phyloP scores from a whole-genome alignment of 2,329 filamentous ascomycete genomes.

The Ciborinia camelliae region DNA sequence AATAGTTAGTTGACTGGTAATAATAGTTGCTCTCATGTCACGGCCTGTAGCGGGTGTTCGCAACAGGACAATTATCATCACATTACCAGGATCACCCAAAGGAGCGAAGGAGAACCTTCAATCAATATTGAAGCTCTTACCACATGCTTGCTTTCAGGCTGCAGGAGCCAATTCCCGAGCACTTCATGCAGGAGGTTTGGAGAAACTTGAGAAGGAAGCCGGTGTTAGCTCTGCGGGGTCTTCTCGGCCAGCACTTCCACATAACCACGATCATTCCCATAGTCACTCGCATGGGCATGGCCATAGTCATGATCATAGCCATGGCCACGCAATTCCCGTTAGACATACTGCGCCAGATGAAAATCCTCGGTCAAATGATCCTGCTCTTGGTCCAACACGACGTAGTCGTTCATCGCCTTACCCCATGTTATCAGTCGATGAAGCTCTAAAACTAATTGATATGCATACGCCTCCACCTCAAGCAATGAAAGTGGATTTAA shows the following conservation, averaged over 20 bases:
- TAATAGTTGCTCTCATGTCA: constrained; percentile 89
- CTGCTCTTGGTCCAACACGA: constrained; percentile 57
- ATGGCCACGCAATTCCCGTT: constrained; percentile 61
- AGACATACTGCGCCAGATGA: constrained; percentile 68
- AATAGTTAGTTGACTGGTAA: constrained; percentile 28
- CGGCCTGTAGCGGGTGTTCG: constrained; percentile 86
- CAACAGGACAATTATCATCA: constrained; percentile 77
- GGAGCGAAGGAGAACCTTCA: constrained; percentile 92
- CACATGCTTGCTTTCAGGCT: constrained; percentile 90
- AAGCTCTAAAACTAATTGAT: constrained; percentile 72
- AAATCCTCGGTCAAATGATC: constrained; percentile 57
- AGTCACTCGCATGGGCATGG: constrained; percentile 43
- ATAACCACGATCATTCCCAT: constrained; percentile 48
- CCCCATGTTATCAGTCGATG: constrained; percentile 82
- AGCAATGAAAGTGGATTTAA: constrained; percentile 56
- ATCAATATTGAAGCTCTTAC: constrained; percentile 81
- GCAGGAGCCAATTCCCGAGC: constrained; percentile 76
- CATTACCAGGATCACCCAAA: constrained; percentile 90
- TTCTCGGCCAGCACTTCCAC: constrained; percentile 42
- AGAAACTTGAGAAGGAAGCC: constrained; percentile 80
- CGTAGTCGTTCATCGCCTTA: constrained; percentile 85
- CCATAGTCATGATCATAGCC: constrained; percentile 56
- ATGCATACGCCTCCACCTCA: constrained; percentile 65
- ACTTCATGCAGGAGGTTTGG: constrained; percentile 76
- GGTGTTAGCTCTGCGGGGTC: constrained; percentile 48